These are phyloP conservation scores for Curvularia eragrostidis DNA, from an alignment of 2,329 filamentous ascomycete genomes.

Conservation along the genomic window DNA sequence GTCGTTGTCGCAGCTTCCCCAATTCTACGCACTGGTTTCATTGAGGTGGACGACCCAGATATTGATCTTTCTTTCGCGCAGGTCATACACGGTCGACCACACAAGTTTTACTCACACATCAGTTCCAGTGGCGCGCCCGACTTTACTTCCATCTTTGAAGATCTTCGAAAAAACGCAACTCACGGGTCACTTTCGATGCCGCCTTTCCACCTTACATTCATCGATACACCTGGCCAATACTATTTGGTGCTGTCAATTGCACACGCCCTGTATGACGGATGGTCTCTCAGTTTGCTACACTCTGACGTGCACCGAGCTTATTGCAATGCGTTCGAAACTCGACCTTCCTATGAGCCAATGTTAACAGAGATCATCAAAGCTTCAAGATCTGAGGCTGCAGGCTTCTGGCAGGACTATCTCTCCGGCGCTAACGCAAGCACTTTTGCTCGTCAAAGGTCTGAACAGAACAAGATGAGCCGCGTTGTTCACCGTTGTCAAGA, in stretches of 20 bases:
- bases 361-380: conserved; percentile 62
- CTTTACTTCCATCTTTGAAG: conserved; percentile 41
- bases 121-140: conserved; percentile 29
- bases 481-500: conserved; percentile 55
- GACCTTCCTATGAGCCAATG: conserved; percentile 60
- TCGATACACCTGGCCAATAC: conserved; percentile 40
- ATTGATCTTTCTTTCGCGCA: conserved; percentile 65
- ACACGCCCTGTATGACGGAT: conserved; percentile 89
- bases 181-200: conserved; percentile 12
- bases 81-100: conserved; percentile 51
- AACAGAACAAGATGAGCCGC: conserved; percentile 12
- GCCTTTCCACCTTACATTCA: conserved; percentile 49
- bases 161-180: conserved; percentile 46
- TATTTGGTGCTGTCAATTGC: conserved; percentile 74
- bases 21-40: conserved; percentile 78
- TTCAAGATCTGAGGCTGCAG: conserved; percentile 56
- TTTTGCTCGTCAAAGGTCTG: conserved; percentile 46
- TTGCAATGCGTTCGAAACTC: conserved; percentile 47
- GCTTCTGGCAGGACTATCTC: conserved; percentile 77
- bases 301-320: conserved; percentile 74
- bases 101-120: conserved; percentile 48
- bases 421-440: conserved; percentile 55
- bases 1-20: conserved; percentile 66
- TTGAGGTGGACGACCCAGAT: conserved; percentile 67
- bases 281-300: conserved; percentile 78